These are phyloP conservation scores for Ambrosiella xylebori DNA, from an alignment of 2,329 filamentous ascomycete species.

Conservation along the genomic window DNA sequence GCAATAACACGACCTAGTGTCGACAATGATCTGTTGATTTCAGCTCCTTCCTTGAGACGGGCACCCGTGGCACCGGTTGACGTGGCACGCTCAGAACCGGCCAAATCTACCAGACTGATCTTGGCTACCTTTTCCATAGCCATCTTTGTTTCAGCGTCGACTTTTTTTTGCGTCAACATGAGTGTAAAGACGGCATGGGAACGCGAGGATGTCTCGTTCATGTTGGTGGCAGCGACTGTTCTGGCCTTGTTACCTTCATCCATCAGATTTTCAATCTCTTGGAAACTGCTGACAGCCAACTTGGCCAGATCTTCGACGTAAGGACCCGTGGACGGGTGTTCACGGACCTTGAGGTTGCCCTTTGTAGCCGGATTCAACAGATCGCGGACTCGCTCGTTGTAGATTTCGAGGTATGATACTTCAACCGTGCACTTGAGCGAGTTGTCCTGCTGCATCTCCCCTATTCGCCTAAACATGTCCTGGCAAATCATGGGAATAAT, in stretches of 20 bases:
- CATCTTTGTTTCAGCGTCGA: slow-evolving; percentile 87
- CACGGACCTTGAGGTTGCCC: slow-evolving; percentile 89
- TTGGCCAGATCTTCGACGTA: slow-evolving; percentile 98
- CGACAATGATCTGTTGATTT: slow-evolving; percentile 93
- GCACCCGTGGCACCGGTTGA: slow-evolving; percentile 94
- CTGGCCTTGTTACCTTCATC: slow-evolving; percentile 97
- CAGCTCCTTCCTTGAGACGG: slow-evolving; percentile 87
- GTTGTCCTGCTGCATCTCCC: slow-evolving; percentile 50
- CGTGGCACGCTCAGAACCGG: slow-evolving; percentile 91
- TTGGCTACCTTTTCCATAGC: slow-evolving; percentile 95
- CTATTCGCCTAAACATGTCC: slow-evolving; percentile 89
- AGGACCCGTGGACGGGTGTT: slow-evolving; percentile 91
- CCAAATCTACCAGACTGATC: slow-evolving; percentile 94
- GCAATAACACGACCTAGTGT: slow-evolving; percentile 96
- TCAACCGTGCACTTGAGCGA: slow-evolving; percentile 81
- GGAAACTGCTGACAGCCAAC: slow-evolving; percentile 78
- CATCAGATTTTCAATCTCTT: slow-evolving; percentile 95
- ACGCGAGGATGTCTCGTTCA: slow-evolving; percentile 98
- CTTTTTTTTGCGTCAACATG: slow-evolving; percentile 83
- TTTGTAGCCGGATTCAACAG: slow-evolving; percentile 89
- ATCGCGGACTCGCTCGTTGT: slow-evolving; percentile 94
- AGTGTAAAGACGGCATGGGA: slow-evolving; percentile 97
- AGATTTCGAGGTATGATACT: slow-evolving; percentile 97
- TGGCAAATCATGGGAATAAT: slow-evolving; percentile 95
- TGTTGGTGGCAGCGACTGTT: slow-evolving; percentile 96